Percentiles rank a stretch among this genome's conserved stretches.
Evolutionary conservation across 495 filamentous ascomycete genomes (phyloP).

Genomic region (Neurospora sp.): DNA sequence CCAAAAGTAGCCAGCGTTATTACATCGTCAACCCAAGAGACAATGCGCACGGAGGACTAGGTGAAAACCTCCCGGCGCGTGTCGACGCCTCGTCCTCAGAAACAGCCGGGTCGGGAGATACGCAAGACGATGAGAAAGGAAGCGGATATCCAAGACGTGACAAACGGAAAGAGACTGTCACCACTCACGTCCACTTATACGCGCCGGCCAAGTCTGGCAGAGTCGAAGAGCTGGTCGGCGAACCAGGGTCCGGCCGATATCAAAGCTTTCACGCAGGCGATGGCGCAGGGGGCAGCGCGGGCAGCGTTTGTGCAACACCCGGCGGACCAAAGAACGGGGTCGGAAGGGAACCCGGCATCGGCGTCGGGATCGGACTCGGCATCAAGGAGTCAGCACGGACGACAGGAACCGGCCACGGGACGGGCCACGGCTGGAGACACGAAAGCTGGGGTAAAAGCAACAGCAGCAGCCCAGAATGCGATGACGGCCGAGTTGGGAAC

Average conservation of each 20-base stretch:
- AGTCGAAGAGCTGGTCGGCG: neutral
- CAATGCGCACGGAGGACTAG: conserved; percentile 3
- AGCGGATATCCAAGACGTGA: neutral
- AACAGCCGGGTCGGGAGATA: conserved; percentile 8
- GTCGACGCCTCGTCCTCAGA: neutral
- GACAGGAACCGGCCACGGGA: neutral
- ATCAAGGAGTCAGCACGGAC: neutral
- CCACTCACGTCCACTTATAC: conserved; percentile 16
- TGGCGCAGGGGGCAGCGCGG: conserved; percentile 21
- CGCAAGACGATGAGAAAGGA: conserved; percentile 19
- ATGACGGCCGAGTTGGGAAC: neutral
- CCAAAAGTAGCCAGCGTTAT: conserved; percentile 18
- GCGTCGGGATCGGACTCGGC: neutral
- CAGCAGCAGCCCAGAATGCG: neutral
- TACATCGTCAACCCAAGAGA: conserved; percentile 10
- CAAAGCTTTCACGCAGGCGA: conserved; percentile 4
- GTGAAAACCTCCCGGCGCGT: neutral
- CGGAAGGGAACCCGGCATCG: neutral
- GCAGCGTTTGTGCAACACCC: conserved; percentile 10
- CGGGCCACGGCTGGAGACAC: neutral
- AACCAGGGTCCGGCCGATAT: neutral
- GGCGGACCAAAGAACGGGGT: neutral
- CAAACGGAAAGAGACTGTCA: conserved; percentile 3
- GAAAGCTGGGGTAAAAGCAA: neutral
- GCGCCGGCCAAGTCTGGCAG: conserved; percentile 1